Conservation (phyloP, 257 asterid species). For the Fraxinus anomala region DNA sequence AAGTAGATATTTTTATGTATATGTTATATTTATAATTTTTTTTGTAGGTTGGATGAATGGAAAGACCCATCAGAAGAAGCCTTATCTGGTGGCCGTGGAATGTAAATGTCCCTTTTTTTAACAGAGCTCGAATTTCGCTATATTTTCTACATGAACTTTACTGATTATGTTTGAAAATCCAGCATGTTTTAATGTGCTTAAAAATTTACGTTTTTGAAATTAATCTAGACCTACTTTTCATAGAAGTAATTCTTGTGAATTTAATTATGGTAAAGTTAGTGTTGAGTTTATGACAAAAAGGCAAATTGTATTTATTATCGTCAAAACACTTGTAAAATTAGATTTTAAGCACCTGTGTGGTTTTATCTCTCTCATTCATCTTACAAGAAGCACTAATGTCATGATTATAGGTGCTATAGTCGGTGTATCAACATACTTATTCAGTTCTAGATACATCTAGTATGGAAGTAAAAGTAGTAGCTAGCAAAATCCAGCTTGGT, state of each 20-base stretch:
- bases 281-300: neutral
- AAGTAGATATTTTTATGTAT: neutral
- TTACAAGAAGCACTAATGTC: neutral
- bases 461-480: neutral
- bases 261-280: neutral
- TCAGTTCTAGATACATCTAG: neutral
- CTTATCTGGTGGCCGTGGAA: conserved; percentile 75
- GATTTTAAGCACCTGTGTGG: neutral
- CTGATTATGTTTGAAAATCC: neutral
- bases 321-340: neutral
- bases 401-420: neutral
- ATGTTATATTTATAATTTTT: neutral
- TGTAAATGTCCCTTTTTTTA: conserved; percentile 33
- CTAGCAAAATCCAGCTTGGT: neutral
- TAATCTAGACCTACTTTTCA: neutral
- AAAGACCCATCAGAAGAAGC: conserved; percentile 67
- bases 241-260: neutral
- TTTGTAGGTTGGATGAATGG: conserved; percentile 65
- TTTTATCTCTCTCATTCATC: neutral
- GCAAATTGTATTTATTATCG: neutral
- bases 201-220: neutral
- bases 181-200: neutral
- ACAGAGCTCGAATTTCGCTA: neutral
- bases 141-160: neutral
- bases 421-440: neutral